These are phyloP conservation scores for Candida anutae DNA, from an alignment of 1,139 yeast species.

Conservation along the genomic window DNA sequence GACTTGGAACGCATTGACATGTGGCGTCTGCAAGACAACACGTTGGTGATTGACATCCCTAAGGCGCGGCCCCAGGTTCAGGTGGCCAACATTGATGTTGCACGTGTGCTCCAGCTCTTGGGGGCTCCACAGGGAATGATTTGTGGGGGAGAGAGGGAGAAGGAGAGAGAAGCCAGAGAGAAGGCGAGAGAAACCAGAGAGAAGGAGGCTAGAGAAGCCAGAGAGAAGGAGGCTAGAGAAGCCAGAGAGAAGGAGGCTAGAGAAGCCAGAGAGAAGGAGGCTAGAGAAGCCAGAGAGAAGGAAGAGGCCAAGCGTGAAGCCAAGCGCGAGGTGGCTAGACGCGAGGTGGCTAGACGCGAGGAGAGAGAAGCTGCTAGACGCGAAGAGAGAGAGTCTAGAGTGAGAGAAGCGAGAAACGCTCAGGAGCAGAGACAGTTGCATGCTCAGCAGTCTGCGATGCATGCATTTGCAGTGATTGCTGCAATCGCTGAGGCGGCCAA, in stretches of 20 bases:
- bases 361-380: background rate
- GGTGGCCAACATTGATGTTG: slow-evolving; percentile 7
- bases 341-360: slow-evolving; percentile 1
- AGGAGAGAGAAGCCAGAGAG: slow-evolving; percentile 1
- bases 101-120: slow-evolving; percentile 3
- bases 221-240: too few species aligned
- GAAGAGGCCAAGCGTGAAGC: slow-evolving; percentile 3
- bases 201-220: too few species aligned
- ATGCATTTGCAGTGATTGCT: too few species aligned
- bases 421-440: too few species aligned
- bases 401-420: too few species aligned
- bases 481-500: too few species aligned
- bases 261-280: too few species aligned
- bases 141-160: background rate
- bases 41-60: slow-evolving; percentile 35
- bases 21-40: slow-evolving; percentile 13
- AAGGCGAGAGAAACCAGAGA: too few species aligned
- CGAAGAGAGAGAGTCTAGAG: too few species aligned
- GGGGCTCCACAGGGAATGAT: background rate
- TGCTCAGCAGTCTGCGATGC: too few species aligned
- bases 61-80: slow-evolving; percentile 14
- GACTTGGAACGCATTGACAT: background rate
- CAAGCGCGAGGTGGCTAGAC: slow-evolving; percentile 1
- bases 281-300: too few species aligned
- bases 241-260: too few species aligned